Percentiles rank a stretch among this genome's conserved stretches.
These are phyloP conservation scores for Lindgomyces ingoldianus DNA, from an alignment of 495 filamentous ascomycete genomes.

Conservation along the genomic window DNA sequence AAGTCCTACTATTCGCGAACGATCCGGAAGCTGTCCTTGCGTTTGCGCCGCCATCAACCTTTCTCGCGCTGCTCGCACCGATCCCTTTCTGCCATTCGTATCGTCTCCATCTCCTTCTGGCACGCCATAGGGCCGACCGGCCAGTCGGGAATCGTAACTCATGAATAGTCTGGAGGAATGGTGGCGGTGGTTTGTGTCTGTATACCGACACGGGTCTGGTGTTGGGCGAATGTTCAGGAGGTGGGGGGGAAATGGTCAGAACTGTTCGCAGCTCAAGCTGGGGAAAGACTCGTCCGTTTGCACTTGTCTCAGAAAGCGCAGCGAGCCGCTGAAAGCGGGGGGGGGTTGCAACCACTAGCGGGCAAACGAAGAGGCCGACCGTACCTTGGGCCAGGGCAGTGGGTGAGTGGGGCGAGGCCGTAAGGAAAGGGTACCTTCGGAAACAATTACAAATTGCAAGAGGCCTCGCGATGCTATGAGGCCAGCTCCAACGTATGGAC, in stretches of 20 bases:
- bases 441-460: constrained; percentile 25
- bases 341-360: background rate
- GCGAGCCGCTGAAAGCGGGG: background rate
- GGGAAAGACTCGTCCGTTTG: background rate
- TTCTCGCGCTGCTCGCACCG: constrained; percentile 38
- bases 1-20: constrained; percentile 28
- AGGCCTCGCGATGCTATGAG: background rate
- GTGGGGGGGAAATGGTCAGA: background rate
- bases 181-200: constrained; percentile 30
- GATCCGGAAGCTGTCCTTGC: constrained; percentile 16
- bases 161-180: constrained; percentile 26
- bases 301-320: constrained; percentile 19
- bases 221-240: constrained; percentile 5
- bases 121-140: constrained; percentile 23
- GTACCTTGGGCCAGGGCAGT: background rate
- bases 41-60: constrained; percentile 24
- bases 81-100: constrained; percentile 27
- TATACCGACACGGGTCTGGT: constrained; percentile 32
- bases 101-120: constrained; percentile 20
- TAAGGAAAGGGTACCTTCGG: background rate
- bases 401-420: background rate
- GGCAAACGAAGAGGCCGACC: background rate
- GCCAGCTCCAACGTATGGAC: background rate
- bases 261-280: constrained; percentile 2
- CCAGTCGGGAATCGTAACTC: constrained; percentile 34